A percentile compares a stretch with the other conserved stretches of the same genome.
Conservation (phyloP, 306 rosid genomes). For the Astragalus glycyphyllos region DNA sequence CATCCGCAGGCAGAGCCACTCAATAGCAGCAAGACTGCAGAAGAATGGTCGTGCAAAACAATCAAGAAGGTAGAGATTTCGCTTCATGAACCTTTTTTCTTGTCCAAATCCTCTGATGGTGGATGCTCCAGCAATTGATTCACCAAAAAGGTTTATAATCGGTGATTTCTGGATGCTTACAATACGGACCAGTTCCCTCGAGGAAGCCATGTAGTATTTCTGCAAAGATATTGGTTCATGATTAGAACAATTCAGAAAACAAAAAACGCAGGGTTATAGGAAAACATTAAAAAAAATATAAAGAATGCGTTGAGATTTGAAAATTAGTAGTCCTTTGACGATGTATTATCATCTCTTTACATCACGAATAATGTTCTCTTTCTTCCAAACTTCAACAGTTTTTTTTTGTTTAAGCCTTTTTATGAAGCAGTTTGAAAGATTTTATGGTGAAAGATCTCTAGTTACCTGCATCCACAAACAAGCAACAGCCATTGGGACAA, state of each 20-base stretch:
- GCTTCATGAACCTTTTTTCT: slow-evolving; percentile 93
- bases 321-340: not conserved
- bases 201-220: slow-evolving; percentile 99
- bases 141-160: slow-evolving; percentile 88
- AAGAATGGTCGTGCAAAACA: slow-evolving; percentile 97
- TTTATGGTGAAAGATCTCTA: slow-evolving; percentile 38
- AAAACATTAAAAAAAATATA: slow-evolving; percentile 3
- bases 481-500: slow-evolving; percentile 93
- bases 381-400: slow-evolving; percentile 9
- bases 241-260: slow-evolving; percentile 28
- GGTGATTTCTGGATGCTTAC: slow-evolving; percentile 99
- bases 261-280: slow-evolving; percentile 11
- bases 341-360: slow-evolving; percentile 9
- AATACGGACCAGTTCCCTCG: slow-evolving; percentile 96
- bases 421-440: slow-evolving; percentile 29
- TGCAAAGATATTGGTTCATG: slow-evolving; percentile 45
- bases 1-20: slow-evolving; percentile 99
- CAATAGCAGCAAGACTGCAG: slow-evolving; percentile 98
- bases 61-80: slow-evolving; percentile 95
- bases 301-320: not conserved
- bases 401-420: slow-evolving; percentile 7
- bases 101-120: slow-evolving; percentile 99
- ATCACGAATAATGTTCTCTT: not conserved
- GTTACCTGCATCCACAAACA: slow-evolving; percentile 99
- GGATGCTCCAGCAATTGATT: slow-evolving; percentile 98